Percentiles rank a stretch among this genome's conserved stretches.
Conservation (phyloP, 169 alveolate genomes). For the Eimeria praecox region DNA sequence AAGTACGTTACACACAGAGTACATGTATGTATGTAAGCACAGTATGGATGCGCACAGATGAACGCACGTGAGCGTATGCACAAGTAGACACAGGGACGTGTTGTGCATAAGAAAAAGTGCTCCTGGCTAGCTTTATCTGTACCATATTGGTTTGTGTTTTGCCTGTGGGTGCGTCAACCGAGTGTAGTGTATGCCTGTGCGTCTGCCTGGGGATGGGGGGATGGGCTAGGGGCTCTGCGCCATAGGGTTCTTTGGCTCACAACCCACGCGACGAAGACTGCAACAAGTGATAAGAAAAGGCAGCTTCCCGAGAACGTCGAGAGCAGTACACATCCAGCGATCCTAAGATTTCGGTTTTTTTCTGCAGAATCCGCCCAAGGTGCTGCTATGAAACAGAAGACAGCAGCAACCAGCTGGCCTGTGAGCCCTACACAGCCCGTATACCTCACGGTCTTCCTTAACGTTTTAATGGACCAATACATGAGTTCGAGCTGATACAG, state of each 20-base stretch:
- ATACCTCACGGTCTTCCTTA: slow-evolving; percentile 32
- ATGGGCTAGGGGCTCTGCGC: not conserved
- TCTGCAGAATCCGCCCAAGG: slow-evolving; percentile 52
- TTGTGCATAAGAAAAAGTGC: not conserved
- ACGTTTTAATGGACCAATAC: slow-evolving; percentile 12
- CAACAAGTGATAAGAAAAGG: slow-evolving; percentile 7
- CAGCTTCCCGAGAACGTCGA: slow-evolving; percentile 37
- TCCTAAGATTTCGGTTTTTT: not conserved
- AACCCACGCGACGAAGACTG: slow-evolving; percentile 46
- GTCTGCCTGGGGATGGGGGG: not conserved
- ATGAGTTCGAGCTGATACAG: slow-evolving; percentile 37
- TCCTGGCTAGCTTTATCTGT: not conserved
- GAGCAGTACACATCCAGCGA: slow-evolving; percentile 28
- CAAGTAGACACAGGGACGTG: not conserved
- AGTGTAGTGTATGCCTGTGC: not conserved
- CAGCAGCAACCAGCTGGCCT: slow-evolving; percentile 50
- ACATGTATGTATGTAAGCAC: not conserved
- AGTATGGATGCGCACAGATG: not conserved
- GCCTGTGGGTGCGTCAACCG: not conserved
- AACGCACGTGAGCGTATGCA: not conserved
- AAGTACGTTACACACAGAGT: not conserved
- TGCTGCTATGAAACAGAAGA: slow-evolving; percentile 35
- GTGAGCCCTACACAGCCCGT: slow-evolving; percentile 21
- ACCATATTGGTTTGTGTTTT: not conserved
- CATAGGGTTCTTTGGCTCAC: slow-evolving; percentile 29